Evolutionary conservation across 345 rosid species (phyloP).

Genomic region (Bruguiera gymnorhiza): DNA sequence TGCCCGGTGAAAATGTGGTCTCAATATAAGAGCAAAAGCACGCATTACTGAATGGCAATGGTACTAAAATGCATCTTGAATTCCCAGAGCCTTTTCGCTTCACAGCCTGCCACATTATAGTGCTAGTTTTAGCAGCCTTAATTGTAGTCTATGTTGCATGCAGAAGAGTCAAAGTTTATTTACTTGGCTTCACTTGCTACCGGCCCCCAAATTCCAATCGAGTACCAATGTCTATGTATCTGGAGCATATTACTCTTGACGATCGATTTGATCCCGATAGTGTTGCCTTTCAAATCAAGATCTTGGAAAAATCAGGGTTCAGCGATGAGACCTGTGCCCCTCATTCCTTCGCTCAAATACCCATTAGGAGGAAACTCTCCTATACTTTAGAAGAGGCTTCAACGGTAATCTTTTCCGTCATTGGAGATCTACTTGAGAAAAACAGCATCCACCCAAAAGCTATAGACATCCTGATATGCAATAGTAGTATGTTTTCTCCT

Average conservation of each 20-base stretch:
- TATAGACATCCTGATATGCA: conserved; percentile 12
- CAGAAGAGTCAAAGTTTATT: conserved; percentile 12
- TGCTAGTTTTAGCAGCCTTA: conserved; percentile 13
- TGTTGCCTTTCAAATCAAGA: conserved; percentile 12
- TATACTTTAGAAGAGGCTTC: conserved; percentile 4
- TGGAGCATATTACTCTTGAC: background rate
- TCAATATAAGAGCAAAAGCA: too few species aligned
- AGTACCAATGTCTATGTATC: conserved; percentile 11
- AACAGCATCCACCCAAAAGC: background rate
- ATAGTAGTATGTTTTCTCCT: conserved; percentile 7
- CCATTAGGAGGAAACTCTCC: background rate
- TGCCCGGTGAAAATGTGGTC: too few species aligned
- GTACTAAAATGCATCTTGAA: conserved; percentile 12
- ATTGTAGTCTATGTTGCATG: conserved; percentile 16
- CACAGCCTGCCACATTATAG: conserved; percentile 10
- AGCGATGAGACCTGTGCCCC: background rate
- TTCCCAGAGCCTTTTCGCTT: conserved; percentile 9
- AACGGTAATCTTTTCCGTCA: background rate
- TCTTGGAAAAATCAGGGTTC: conserved; percentile 12
- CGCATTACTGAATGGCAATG: conserved; percentile 2
- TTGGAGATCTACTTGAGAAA: conserved; percentile 1
- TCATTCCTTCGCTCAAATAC: background rate
- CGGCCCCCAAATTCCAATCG: conserved; percentile 4
- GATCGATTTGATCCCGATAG: conserved; percentile 7
- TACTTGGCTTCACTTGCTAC: conserved; percentile 14